Base-by-base conservation (phyloP, 2,329 filamentous ascomycete genomes). In the Penicillium crustosum region DNA sequence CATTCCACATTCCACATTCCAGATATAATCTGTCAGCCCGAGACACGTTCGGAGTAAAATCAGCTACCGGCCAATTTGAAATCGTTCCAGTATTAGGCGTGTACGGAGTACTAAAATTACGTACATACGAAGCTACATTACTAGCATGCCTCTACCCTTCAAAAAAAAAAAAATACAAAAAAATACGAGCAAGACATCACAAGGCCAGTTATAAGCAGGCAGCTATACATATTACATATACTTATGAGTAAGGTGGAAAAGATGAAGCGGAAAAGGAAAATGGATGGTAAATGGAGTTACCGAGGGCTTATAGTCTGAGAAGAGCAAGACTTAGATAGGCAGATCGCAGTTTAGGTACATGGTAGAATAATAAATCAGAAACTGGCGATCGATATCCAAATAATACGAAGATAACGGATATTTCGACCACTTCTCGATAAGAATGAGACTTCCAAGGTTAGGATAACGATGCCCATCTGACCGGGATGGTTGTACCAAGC, bases 11-110 rank as follows among this genome's bases (percentile, higher is more conserved):
- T 6, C 47, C 21, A 38, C 15, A 27, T 38, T 6, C 6, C 10
- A 13, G 6, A 3, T 39, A 10, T n/a, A 17, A 13, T 23, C 25
- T 13, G 31, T 25, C 47, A 42, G 23, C 7, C 39, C 33, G 33
- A 19, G 27, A 17, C 19, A 49, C 10, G 2, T 35, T 56, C 53
- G 48, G 53, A 56, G 31, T 31, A 56, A 13, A 45, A 52, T 52
- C 53, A 38, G 36, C n/a, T n/a, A 23, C 45, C 39, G 53, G 42
- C 53, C 31, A 49, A 21, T 23, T 49, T 21, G 13, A 7, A 38
- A 52, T 42, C n/a, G 4, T 33, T 29, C 9, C n/a, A 13, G 45
- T 38, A 8, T 25, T 25, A 12, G n/a, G 23, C 13, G 41, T 13
- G 17, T 39, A 39, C 17, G n/a, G 12, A 6, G 35, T 25, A 19